Base-by-base conservation (phyloP, 2,329 filamentous ascomycete genomes). In the Fusarium sarcochroum region DNA sequence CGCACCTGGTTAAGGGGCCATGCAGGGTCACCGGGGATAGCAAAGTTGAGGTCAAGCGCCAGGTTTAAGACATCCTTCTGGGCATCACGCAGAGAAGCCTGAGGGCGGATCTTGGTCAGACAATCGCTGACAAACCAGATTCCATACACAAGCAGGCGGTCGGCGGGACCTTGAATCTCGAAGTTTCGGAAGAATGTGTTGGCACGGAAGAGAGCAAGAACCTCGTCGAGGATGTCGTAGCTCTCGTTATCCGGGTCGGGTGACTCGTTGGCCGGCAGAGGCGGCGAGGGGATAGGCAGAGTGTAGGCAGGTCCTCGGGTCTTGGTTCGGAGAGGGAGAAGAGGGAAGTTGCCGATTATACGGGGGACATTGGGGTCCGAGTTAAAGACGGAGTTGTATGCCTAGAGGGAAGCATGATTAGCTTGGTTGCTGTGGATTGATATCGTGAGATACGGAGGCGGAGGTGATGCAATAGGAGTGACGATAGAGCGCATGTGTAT, bases 111-210 rank as follows among this genome's bases (percentile, higher is more conserved):
- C 86, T 96, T 97, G 75, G 86, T 85, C 78, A 99, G 83, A 75
- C 93, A 94, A 80, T 98, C 94, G 81, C 91, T 95, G 76, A 98
- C 87, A 81, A 95, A 98, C 78, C 97, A 87, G 79, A 98, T 99
- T 67, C 95, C 95, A 83, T 99, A 99, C 76, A 98, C 94, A 72
- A 99, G 87, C 76, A 98, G 89, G 40, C 96, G 89, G 82, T 99
- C 96, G 60, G 96, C 95, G 25, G 93, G 92, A 15, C 96, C 96
- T 82, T 97, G 95, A 84, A 98, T 97, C 86, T 98, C 96, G 76
- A 99, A 99, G 87, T 98, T 99, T 76, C 96, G 92, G 87, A 98
- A 99, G 82, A 99, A 95, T 63, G 95, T 98, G 85, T 99, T 98
- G 75, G 96, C 95, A 70, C 96, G 93, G 87, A 98, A 99, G 49